Evolutionary conservation across 306 rosid genomes (phyloP), one percentile per base, ranked within the genome.

Genomic region (Sicyos edulis): DNA sequence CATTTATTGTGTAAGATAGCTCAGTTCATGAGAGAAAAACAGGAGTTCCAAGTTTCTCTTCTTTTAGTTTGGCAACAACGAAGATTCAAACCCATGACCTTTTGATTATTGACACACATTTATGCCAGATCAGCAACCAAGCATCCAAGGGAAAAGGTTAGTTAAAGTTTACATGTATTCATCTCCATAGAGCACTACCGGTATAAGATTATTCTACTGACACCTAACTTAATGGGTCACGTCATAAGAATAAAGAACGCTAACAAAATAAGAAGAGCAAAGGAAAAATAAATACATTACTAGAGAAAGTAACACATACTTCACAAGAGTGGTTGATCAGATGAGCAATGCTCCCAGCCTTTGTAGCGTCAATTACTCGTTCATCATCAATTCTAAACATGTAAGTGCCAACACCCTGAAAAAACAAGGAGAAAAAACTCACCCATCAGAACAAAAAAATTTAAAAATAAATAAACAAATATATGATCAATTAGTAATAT

Each of bases 261-360:
- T n/a, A 40, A 40, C 12, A 68, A 59, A 5, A 54, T 9, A 7
- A 21, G 70, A 77, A 34, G 24, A 29, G 15, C 9, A 24, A 21
- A 37, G 6, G 60, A 26, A 71, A 49, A 63, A 32, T 76, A 56
- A 47, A 45, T 45, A 22, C 14, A 47, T 34, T 56, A 32, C 60
- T 54, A 22, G 44, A 75, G 69, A 49, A 44, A 51, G 70, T 71
- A 52, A 68, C 53, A 83, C 97, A 54, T 75, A 93, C 99, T 62
- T 87, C 99, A 85, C 99, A 93, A 78, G 99, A 91, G 83, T 93
- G 99, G 77, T 93, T 93, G 74, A 93, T 91, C 75, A 93, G 87
- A 91, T 93, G 99, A 75, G 99, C 99, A 81, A 93, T 87, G 85
- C 99, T 91, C 79, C 99, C 99, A 1, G 97, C 97, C 80, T 95